phyloP scores from a whole-genome alignment of 352 stramenopile genomes.

The Globisporangium paddicum region DNA sequence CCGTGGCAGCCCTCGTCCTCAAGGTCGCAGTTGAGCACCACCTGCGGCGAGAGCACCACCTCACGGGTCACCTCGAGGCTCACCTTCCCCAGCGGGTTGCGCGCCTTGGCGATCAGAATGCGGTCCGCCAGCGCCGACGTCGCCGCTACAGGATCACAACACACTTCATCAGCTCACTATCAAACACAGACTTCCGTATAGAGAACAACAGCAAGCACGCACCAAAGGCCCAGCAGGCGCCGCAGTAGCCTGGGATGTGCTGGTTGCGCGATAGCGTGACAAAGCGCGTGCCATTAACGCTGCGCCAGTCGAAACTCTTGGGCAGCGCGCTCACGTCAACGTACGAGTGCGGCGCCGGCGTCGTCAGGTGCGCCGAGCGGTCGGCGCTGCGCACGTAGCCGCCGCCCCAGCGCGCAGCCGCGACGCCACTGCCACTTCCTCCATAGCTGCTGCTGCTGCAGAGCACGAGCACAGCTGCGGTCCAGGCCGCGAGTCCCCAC shows the following conservation, averaged over 20 bases:
- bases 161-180: neutral
- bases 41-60: conserved; percentile 79
- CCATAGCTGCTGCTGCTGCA: neutral
- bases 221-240: conserved; percentile 87
- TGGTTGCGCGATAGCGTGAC: conserved; percentile 84
- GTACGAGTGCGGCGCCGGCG: conserved; percentile 59
- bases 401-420: conserved; percentile 18
- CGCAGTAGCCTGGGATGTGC: conserved; percentile 87
- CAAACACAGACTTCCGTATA: neutral
- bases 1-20: conserved; percentile 90
- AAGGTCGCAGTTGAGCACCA: conserved; percentile 87
- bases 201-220: conserved; percentile 7
- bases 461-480: neutral
- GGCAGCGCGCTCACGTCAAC: conserved; percentile 75
- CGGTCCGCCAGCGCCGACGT: conserved; percentile 86
- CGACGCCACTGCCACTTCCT: neutral
- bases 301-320: conserved; percentile 93
- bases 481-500: conserved; percentile 14
- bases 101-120: conserved; percentile 78
- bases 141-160: conserved; percentile 30
- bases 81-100: conserved; percentile 38
- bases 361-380: conserved; percentile 60
- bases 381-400: conserved; percentile 74
- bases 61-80: conserved; percentile 66
- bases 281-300: conserved; percentile 76